Evolutionary conservation across 345 rosid species (phyloP).

Genomic region (Syzygium jambos): DNA sequence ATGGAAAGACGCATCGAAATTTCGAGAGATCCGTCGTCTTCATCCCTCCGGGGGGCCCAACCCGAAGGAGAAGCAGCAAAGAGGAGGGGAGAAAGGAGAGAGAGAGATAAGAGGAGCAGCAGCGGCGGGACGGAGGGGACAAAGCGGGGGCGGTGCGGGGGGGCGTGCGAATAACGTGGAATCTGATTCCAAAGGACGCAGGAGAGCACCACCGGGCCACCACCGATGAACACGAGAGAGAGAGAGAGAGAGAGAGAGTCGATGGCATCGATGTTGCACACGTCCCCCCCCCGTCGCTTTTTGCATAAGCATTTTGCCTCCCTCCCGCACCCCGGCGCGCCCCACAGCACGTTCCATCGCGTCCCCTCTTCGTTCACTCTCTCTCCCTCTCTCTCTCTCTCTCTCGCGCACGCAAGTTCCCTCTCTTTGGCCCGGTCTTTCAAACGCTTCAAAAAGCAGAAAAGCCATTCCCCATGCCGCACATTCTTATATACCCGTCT

Average conservation of each 20-base stretch:
- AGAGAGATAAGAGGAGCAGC: not conserved
- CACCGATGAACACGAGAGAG: not conserved
- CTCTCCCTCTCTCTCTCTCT: not conserved
- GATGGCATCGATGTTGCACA: not conserved
- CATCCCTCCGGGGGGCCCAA: not conserved
- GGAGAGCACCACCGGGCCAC: too few species aligned
- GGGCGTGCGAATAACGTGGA: not conserved
- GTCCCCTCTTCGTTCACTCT: not conserved
- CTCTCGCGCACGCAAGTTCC: not conserved
- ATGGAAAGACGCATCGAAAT: not conserved
- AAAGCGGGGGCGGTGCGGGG: not conserved
- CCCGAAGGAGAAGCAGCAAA: not conserved
- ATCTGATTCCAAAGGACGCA: not conserved
- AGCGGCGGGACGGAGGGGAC: accelerated
- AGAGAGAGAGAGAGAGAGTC: not conserved
- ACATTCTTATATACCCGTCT: not conserved
- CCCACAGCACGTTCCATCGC: not conserved
- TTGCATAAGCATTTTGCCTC: not conserved
- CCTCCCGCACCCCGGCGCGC: not conserved
- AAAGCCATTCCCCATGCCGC: not conserved
- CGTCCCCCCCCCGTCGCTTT: not conserved
- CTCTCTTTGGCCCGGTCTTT: not conserved
- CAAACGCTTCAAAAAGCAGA: not conserved
- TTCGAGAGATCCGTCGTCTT: not conserved
- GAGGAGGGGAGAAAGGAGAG: not conserved